Conservation (phyloP, 192 early-diverging fungal species). For the Haplosporangium gracile region DNA sequence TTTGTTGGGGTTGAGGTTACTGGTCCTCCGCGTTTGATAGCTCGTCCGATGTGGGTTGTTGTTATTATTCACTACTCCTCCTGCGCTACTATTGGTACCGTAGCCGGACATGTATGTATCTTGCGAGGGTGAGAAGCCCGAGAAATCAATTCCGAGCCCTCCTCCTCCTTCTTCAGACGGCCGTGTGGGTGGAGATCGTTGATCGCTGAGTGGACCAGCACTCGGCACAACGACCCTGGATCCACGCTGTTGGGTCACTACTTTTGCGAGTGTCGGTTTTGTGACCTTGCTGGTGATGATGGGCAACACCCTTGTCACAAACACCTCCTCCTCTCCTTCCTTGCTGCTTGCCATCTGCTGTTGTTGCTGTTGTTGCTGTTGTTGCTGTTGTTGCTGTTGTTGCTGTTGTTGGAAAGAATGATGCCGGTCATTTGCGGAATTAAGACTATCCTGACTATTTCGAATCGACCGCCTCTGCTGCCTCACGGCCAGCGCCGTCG, state of each 20-base stretch:
- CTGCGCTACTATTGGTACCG: background rate
- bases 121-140: constrained; percentile 9
- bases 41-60: background rate
- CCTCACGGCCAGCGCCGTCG: constrained; percentile 28
- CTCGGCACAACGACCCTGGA: constrained; percentile 18
- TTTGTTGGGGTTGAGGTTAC: constrained; percentile 38
- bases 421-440: background rate
- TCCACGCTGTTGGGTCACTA: constrained; percentile 32
- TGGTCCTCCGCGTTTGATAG: constrained; percentile 23
- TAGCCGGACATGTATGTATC: background rate
- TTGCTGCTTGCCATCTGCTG: background rate
- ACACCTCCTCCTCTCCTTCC: background rate
- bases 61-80: background rate
- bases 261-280: constrained; percentile 40
- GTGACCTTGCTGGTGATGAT: constrained; percentile 43
- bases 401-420: background rate
- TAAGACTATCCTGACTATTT: constrained; percentile 39
- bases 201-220: constrained; percentile 6
- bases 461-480: constrained; percentile 48
- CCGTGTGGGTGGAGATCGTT: background rate
- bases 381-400: too few species aligned
- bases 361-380: background rate
- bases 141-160: constrained; percentile 38
- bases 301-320: constrained; percentile 41
- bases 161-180: background rate